Evolutionary conservation across 345 rosid species (phyloP), one percentile per base, ranked within the genome.

Genomic region (Trapa bicornis): DNA sequence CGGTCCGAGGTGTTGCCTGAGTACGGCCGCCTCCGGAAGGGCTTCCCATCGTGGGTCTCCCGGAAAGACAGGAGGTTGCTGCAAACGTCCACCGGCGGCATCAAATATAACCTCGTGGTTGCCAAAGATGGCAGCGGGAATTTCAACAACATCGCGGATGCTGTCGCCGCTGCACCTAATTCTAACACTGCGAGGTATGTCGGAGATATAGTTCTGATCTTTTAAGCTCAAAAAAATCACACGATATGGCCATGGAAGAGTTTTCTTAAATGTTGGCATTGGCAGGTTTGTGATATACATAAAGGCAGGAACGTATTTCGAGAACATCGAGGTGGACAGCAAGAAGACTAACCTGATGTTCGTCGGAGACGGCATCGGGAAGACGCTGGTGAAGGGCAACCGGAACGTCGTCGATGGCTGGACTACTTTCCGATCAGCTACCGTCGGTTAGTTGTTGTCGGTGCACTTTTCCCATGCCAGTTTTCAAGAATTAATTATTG

Each of bases 381-480:
- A 72, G 80, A 92, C 96, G 5, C 64, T 84, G 53, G 78, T 89
- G 60, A 92, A 86, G 72, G 91, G 82, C 8, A 75, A 72, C 47
- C 70, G 92, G 65, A 89, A 77, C 33, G 83, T 68, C 3, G 81
- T 72, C 12, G 96, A 85, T 45, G 91, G 93, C 38, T 89, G 80
- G 83, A 86, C 96, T 32, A 84, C 98, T 70, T 89, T 85, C 84
- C 79, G 84, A 61, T 89, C 96, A 1, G 96, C 96, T 17, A 92
- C 98, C 1, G 89, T 92, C 6, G 98, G 98, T 92, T 64, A 82
- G 84, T 77, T 8, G 29, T 22, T 22, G 29, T 22, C 29, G 29
- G 29, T 22, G 29, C 29, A 22, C 29, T 22, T 22, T 22, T 22
- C 29, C 29, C 29, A 22, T 22, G 29, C 29, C 29, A 22, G 29